Evolutionary conservation across 2,329 filamentous ascomycete species (phyloP).

Genomic region (Colletotrichum sp.): DNA sequence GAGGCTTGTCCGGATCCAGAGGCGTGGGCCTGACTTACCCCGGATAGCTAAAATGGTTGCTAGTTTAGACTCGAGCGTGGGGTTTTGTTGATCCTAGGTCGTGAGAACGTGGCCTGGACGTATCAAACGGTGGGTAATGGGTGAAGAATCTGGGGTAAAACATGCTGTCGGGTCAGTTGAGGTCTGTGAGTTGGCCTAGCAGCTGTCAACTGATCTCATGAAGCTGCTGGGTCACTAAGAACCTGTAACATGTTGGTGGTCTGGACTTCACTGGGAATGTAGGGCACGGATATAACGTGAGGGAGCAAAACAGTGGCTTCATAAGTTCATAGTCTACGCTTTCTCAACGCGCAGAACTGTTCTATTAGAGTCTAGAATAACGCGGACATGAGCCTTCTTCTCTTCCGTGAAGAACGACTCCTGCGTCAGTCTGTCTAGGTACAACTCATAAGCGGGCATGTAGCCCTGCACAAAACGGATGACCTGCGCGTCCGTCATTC

Average conservation of each 20-base stretch:
- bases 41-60: neutral
- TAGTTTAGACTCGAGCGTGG: neutral
- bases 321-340: neutral
- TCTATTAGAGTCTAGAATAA: constrained; percentile 4
- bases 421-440: neutral
- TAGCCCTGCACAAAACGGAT: constrained; percentile 19
- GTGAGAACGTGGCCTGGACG: neutral
- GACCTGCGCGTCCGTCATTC: constrained; percentile 13
- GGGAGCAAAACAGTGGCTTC: neutral
- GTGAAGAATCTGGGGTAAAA: neutral
- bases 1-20: neutral
- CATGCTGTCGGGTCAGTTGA: neutral
- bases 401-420: neutral
- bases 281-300: fast-evolving
- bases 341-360: neutral
- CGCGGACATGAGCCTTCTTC: constrained; percentile 1
- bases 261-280: neutral
- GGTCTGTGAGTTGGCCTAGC: neutral
- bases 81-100: neutral
- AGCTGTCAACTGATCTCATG: neutral
- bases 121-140: neutral
- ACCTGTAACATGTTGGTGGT: neutral
- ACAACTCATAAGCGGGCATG: constrained; percentile 19
- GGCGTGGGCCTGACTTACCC: constrained; percentile 13
- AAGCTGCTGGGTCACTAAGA: neutral